A percentile compares a stretch with the other conserved stretches of the same genome.
These are phyloP conservation scores for Aureobasidium sp. DNA, from an alignment of 2,329 filamentous ascomycete species.

Conservation along the genomic window DNA sequence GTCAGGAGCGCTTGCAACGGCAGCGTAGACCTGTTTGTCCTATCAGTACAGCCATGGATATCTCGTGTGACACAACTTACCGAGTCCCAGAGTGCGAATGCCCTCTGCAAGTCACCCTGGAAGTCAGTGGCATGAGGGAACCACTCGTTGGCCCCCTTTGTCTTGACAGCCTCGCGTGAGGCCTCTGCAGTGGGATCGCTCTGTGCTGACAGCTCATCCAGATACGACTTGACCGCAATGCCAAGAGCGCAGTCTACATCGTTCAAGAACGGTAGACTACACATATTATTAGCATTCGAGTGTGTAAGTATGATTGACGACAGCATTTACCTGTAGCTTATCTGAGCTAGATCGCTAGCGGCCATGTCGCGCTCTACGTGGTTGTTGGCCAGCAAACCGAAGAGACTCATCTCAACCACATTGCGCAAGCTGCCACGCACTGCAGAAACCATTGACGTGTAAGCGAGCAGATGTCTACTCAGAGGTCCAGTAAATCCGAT, in stretches of 20 bases:
- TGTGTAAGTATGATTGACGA: slow-evolving; percentile 11
- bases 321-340: slow-evolving; percentile 57
- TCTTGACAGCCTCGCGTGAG: slow-evolving; percentile 41
- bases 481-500: slow-evolving; percentile 93
- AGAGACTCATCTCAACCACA: slow-evolving; percentile 72
- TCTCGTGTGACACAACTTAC: slow-evolving; percentile 32
- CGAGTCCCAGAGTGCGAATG: slow-evolving; percentile 57
- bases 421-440: slow-evolving; percentile 74
- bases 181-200: slow-evolving; percentile 44
- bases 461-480: slow-evolving; percentile 79
- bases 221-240: slow-evolving; percentile 70
- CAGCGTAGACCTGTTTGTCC: slow-evolving; percentile 43
- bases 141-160: slow-evolving; percentile 47
- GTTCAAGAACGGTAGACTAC: slow-evolving; percentile 52
- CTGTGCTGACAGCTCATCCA: slow-evolving; percentile 59
- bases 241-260: slow-evolving; percentile 68
- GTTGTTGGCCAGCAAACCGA: slow-evolving; percentile 70
- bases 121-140: slow-evolving; percentile 54
- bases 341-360: slow-evolving; percentile 46
- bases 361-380: slow-evolving; percentile 58
- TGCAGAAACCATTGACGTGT: slow-evolving; percentile 72
- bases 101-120: slow-evolving; percentile 47
- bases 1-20: slow-evolving; percentile 45
- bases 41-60: slow-evolving; percentile 2
- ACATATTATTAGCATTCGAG: background rate